Conservation (phyloP, 2,329 filamentous ascomycete genomes). For the Aureobasidium pullulans region DNA sequence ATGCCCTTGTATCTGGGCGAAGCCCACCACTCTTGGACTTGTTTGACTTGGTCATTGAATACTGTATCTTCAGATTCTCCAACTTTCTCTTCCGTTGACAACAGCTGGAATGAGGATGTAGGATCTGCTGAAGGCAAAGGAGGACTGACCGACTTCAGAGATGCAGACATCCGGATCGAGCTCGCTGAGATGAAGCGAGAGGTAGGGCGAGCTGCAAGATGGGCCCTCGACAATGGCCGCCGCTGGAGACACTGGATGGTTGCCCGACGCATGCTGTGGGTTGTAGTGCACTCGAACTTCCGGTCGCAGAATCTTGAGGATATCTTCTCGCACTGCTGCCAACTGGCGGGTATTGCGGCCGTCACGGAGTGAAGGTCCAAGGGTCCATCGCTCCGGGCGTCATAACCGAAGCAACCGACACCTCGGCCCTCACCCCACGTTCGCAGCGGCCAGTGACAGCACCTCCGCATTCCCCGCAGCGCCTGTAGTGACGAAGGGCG, state of each 20-base stretch:
- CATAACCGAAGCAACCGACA: slow-evolving; percentile 1
- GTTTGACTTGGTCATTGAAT: slow-evolving; percentile 73
- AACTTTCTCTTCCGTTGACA: slow-evolving; percentile 68
- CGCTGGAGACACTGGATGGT: slow-evolving; percentile 20
- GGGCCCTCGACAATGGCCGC: slow-evolving; percentile 19
- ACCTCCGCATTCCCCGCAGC: slow-evolving; percentile 8
- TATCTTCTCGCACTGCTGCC: neutral
- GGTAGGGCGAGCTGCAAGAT: slow-evolving; percentile 14
- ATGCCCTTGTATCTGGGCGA: slow-evolving; percentile 80
- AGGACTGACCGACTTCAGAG: slow-evolving; percentile 48
- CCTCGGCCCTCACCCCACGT: slow-evolving; percentile 5
- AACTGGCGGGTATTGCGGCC: slow-evolving; percentile 1
- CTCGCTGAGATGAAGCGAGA: slow-evolving; percentile 21
- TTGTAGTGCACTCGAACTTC: neutral
- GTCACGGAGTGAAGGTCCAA: neutral
- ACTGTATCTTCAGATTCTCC: slow-evolving; percentile 77
- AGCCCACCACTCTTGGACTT: slow-evolving; percentile 87
- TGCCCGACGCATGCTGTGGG: slow-evolving; percentile 15
- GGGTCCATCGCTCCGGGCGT: slow-evolving; percentile 1
- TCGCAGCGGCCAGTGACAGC: neutral
- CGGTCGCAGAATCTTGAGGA: neutral
- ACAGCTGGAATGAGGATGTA: slow-evolving; percentile 77
- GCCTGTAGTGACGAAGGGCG: neutral
- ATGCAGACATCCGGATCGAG: slow-evolving; percentile 40
- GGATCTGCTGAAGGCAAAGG: slow-evolving; percentile 55